These are phyloP conservation scores for Drechslera avenae DNA, from an alignment of 2,329 filamentous ascomycete genomes.

Conservation along the genomic window DNA sequence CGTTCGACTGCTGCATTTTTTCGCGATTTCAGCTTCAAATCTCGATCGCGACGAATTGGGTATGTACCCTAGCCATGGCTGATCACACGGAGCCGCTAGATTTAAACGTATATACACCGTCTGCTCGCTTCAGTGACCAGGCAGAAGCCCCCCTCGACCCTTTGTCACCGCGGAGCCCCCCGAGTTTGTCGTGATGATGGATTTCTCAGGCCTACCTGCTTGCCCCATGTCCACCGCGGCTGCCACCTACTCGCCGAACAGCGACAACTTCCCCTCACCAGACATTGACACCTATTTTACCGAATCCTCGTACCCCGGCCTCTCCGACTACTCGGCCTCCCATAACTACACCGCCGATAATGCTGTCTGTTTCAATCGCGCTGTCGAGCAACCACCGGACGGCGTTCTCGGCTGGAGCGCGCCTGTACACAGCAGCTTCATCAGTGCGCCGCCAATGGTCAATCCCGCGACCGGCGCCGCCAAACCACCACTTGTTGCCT, in stretches of 20 bases:
- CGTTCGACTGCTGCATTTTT: conserved; percentile 8
- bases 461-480: not conserved
- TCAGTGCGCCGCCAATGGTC: not conserved
- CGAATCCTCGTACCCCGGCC: conserved; percentile 3
- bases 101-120: conserved; percentile 8
- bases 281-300: conserved; percentile 10
- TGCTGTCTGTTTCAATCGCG: conserved; percentile 2
- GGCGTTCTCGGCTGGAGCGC: conserved; percentile 4
- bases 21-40: conserved; percentile 4
- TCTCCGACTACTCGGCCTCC: conserved; percentile 4
- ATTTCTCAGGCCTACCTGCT: conserved; percentile 4
- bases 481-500: conserved; percentile 3
- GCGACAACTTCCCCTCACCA: conserved; percentile 9
- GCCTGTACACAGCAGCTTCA: conserved; percentile 6
- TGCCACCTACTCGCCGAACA: conserved; percentile 10
- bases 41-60: conserved; percentile 9
- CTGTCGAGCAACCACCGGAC: conserved; percentile 1
- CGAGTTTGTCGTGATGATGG: conserved; percentile 1
- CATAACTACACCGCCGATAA: not conserved
- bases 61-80: conserved; percentile 7
- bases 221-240: not conserved
- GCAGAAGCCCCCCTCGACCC: not conserved
- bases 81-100: conserved; percentile 3
- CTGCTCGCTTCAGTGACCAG: not conserved
- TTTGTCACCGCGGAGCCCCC: not conserved